These are phyloP conservation scores for Monosporascus sp. DNA, from an alignment of 2,329 filamentous ascomycete species.

Conservation along the genomic window DNA sequence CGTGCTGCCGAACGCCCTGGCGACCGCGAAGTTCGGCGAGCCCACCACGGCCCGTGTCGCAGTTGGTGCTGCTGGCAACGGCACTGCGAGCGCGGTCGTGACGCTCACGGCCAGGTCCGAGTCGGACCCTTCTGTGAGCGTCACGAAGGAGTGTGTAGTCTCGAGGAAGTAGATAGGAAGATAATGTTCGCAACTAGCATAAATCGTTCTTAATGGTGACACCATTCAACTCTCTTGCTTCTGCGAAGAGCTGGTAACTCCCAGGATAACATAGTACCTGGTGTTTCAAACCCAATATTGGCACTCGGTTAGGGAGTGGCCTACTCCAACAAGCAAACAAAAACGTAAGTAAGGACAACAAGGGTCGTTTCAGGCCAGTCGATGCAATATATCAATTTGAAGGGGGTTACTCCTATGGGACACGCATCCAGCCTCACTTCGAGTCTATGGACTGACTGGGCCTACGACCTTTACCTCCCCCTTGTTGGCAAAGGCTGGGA, in stretches of 20 bases:
- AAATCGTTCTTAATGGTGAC: background rate
- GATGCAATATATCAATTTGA: too few species aligned
- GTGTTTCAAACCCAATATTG: too few species aligned
- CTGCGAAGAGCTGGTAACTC: background rate
- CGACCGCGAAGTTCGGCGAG: conserved; percentile 35
- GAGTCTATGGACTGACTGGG: too few species aligned
- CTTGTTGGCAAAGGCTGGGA: too few species aligned
- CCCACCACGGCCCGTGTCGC: conserved; percentile 34
- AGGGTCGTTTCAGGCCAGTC: too few species aligned
- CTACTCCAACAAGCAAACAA: too few species aligned
- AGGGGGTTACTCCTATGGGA: too few species aligned
- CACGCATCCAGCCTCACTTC: too few species aligned
- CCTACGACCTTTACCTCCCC: too few species aligned
- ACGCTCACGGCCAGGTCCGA: conserved; percentile 40
- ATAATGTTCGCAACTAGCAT: background rate
- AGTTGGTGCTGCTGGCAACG: conserved; percentile 28
- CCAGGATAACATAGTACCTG: background rate
- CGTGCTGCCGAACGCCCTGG: conserved; percentile 34
- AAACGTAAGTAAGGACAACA: too few species aligned
- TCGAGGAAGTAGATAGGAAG: conserved; percentile 19
- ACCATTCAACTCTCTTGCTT: too few species aligned
- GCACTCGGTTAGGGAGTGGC: too few species aligned
- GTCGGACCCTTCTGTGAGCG: conserved; percentile 29
- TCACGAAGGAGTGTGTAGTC: conserved; percentile 28
- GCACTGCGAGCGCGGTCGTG: conserved; percentile 31